Percentiles rank a stretch among this genome's conserved stretches.
phyloP scores from a whole-genome alignment of 2,329 filamentous ascomycete genomes.

The Ceratocystis colombiana region DNA sequence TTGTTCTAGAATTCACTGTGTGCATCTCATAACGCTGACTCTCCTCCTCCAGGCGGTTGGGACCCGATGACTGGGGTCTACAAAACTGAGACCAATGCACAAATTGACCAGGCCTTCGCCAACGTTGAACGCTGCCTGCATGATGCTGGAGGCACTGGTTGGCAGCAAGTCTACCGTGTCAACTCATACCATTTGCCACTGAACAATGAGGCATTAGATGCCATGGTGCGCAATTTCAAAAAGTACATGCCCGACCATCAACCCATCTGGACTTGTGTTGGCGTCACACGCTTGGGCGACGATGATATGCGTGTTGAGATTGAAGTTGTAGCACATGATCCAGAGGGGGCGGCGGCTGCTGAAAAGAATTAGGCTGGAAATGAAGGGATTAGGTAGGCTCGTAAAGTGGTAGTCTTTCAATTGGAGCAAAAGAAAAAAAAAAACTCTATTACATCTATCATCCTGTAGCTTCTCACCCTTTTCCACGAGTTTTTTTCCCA shows the following conservation, averaged over 20 bases:
- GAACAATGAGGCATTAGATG: conserved; percentile 34
- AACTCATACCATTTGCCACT: conserved; percentile 39
- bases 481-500: conserved; percentile 3
- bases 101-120: conserved; percentile 45
- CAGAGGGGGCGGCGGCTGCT: conserved; percentile 31
- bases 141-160: conserved; percentile 46
- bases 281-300: conserved; percentile 39
- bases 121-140: conserved; percentile 46
- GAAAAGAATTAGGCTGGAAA: neutral
- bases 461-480: neutral
- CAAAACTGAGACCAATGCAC: conserved; percentile 35
- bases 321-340: conserved; percentile 43
- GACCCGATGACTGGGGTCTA: conserved; percentile 29
- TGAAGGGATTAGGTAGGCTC: neutral
- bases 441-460: conserved; percentile 11
- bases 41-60: conserved; percentile 27
- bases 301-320: conserved; percentile 49
- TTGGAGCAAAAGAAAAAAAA: conserved; percentile 16
- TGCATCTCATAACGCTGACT: neutral
- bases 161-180: conserved; percentile 44
- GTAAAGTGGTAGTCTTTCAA: too few species aligned
- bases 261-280: conserved; percentile 46
- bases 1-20: neutral
- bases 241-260: conserved; percentile 44
- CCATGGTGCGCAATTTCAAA: conserved; percentile 40